Percentiles rank a stretch among this genome's conserved stretches.
Evolutionary conservation across 192 early-diverging fungal species (phyloP).

Genomic region (Pecoramyces ruminantium): DNA sequence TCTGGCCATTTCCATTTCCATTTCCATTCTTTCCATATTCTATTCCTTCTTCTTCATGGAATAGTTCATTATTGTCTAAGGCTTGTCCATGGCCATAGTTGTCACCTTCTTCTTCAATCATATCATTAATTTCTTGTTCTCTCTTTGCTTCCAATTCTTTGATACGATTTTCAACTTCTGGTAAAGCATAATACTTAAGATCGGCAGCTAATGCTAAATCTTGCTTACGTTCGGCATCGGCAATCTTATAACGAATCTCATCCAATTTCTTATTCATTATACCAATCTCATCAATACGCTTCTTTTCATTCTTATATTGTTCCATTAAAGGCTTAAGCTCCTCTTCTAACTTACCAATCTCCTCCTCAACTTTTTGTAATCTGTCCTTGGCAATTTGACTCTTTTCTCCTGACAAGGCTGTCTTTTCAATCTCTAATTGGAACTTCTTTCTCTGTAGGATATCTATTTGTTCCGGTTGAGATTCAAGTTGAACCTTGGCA

Average conservation of each 20-base stretch:
- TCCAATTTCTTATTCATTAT: conserved; percentile 75
- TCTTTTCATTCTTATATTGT: conserved; percentile 70
- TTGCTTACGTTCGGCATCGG: conserved; percentile 64
- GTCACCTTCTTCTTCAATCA: conserved; percentile 20
- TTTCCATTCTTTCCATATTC: no score
- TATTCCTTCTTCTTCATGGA: no score
- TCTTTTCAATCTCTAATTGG: conserved; percentile 91
- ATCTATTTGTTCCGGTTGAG: conserved; percentile 92
- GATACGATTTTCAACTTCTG: conserved; percentile 67
- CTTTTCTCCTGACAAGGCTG: conserved; percentile 85
- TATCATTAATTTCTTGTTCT: conserved; percentile 37
- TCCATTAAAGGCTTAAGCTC: conserved; percentile 76
- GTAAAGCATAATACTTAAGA: conserved; percentile 82
- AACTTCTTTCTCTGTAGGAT: conserved; percentile 77
- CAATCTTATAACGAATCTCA: conserved; percentile 64
- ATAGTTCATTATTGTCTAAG: no score
- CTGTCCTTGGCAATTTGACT: conserved; percentile 60
- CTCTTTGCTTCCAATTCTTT: conserved; percentile 50
- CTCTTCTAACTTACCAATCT: conserved; percentile 67
- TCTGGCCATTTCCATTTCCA: no score
- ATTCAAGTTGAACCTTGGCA: conserved; percentile 87
- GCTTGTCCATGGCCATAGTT: background rate
- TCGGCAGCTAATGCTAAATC: conserved; percentile 81
- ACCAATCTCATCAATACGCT: conserved; percentile 75
- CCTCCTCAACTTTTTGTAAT: conserved; percentile 56